phyloP scores from a whole-genome alignment of 352 stramenopile species.

The Phytophthora europaea region DNA sequence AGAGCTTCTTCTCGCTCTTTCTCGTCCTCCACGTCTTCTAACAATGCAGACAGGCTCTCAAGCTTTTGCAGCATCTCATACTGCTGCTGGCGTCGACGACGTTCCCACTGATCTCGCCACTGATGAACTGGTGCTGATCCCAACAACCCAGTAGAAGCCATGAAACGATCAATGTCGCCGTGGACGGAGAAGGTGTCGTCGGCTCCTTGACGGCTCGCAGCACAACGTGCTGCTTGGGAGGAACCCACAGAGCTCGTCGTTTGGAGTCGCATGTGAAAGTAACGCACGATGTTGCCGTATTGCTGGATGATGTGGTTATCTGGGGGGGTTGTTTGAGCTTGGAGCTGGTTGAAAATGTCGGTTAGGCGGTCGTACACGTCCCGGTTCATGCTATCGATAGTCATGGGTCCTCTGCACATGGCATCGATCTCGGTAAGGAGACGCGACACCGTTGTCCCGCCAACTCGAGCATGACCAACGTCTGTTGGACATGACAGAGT shows the following conservation, averaged over 20 bases:
- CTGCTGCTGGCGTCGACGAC: conserved; percentile 8
- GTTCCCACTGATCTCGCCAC: conserved; percentile 21
- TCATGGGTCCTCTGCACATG: conserved; percentile 2
- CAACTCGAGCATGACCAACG: neutral
- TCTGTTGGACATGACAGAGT: neutral
- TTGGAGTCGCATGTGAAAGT: conserved; percentile 8
- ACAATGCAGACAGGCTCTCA: neutral
- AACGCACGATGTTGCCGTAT: conserved; percentile 5
- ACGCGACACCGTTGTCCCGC: neutral
- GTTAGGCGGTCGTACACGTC: conserved; percentile 19
- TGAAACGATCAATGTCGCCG: conserved; percentile 11
- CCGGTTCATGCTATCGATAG: conserved; percentile 10
- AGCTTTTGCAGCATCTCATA: conserved; percentile 16
- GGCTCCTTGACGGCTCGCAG: conserved; percentile 10
- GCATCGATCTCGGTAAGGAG: conserved; percentile 7
- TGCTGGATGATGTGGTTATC: neutral
- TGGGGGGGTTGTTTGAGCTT: neutral
- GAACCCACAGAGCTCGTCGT: neutral
- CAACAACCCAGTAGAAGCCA: neutral
- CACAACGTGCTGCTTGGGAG: conserved; percentile 3
- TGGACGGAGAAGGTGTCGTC: conserved; percentile 21
- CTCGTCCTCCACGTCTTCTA: conserved; percentile 9
- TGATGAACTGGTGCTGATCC: neutral
- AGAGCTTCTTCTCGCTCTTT: conserved; percentile 15
- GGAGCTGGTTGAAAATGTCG: conserved; percentile 15